These are phyloP conservation scores for Penicillium sp. DNA, from an alignment of 2,329 filamentous ascomycete species.

Conservation along the genomic window DNA sequence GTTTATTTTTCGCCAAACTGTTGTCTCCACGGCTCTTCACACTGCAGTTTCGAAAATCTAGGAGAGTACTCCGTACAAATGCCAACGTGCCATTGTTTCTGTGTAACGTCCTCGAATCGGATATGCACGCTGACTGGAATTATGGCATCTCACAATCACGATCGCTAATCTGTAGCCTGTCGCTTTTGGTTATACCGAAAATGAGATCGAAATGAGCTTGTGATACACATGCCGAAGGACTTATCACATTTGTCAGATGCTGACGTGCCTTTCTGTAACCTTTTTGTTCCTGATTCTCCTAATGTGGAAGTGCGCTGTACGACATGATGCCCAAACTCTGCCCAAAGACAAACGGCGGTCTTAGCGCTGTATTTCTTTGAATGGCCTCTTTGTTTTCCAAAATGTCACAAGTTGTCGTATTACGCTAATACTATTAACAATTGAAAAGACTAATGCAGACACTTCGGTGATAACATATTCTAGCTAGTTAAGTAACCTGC, in stretches of 20 bases:
- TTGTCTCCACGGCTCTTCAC: background rate
- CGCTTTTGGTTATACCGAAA: background rate
- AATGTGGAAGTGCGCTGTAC: background rate
- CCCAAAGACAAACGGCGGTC: background rate
- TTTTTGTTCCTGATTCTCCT: background rate
- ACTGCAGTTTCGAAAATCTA: background rate
- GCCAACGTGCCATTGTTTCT: background rate
- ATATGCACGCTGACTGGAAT: background rate
- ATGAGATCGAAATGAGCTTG: background rate
- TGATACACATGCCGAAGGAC: background rate
- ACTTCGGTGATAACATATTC: background rate
- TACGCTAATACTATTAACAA: background rate
- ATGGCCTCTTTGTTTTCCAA: no score
- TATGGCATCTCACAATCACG: constrained; percentile 1
- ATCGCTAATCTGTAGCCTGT: constrained; percentile 2
- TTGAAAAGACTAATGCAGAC: background rate
- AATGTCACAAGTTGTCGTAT: background rate
- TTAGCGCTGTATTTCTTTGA: background rate
- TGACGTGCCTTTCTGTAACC: background rate
- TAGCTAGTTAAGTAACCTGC: constrained; percentile 24
- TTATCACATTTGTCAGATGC: constrained; percentile 1
- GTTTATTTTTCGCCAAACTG: background rate
- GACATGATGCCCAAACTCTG: constrained; percentile 6
- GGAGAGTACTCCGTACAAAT: background rate
- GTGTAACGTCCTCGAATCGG: background rate